Percentiles rank a stretch among this genome's conserved stretches.
Conservation (phyloP, 2,329 filamentous ascomycete species). For the Colletotrichum tabaci region DNA sequence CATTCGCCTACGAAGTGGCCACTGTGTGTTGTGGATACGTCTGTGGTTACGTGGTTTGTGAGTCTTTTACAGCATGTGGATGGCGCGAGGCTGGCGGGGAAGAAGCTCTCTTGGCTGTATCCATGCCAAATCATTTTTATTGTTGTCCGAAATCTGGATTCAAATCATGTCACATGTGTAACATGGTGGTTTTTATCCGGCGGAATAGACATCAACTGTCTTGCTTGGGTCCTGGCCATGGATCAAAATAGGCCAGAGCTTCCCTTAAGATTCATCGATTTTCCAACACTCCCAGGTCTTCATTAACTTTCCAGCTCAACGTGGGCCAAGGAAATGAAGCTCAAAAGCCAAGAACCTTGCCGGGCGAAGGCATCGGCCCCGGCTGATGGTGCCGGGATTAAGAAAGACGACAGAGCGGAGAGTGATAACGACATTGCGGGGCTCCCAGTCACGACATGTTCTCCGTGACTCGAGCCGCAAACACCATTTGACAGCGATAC, state of each 20-base stretch:
- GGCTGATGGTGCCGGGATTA: conserved; percentile 15
- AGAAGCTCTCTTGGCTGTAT: too few relatives aligned
- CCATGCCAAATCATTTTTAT: too few relatives aligned
- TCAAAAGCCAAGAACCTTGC: not conserved
- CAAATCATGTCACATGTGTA: too few relatives aligned
- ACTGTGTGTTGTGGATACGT: not conserved
- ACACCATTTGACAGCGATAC: conserved; percentile 11
- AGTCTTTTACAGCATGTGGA: not conserved
- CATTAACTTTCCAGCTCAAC: too few relatives aligned
- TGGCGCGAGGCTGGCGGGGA: too few relatives aligned
- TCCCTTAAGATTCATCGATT: not conserved
- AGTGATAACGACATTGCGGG: conserved; percentile 37
- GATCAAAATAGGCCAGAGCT: not conserved
- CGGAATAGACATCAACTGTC: too few relatives aligned
- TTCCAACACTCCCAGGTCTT: not conserved
- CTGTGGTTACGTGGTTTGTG: not conserved
- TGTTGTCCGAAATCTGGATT: too few relatives aligned
- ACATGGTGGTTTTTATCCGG: too few relatives aligned
- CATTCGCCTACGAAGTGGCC: not conserved
- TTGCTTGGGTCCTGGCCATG: too few relatives aligned
- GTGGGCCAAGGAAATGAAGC: not conserved
- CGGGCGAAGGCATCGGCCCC: not conserved
- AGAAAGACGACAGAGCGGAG: conserved; percentile 34
- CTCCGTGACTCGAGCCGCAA: not conserved
- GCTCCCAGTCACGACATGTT: conserved; percentile 23